Evolutionary conservation across 495 filamentous ascomycete species (phyloP), one percentile per base, ranked within the genome.

Genomic region (Collariella sp.): DNA sequence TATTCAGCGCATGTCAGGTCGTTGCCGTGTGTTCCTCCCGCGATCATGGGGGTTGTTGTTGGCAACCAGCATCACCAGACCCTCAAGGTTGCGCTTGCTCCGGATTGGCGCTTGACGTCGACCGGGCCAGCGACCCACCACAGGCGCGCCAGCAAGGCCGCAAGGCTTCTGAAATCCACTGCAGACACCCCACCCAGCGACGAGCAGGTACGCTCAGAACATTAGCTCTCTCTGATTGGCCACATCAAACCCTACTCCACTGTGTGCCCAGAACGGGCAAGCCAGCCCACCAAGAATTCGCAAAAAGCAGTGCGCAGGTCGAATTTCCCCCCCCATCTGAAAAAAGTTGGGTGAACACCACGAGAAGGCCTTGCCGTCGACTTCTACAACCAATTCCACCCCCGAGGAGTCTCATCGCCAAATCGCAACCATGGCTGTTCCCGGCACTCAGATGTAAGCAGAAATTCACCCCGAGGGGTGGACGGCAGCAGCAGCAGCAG

Each of bases 371-470:
- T 54, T 52, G 57, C 50, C 48, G 26, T 57, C 61, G 66, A 65
- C 57, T 56, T 60, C 56, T 62, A 39, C 54, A 51, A 60, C 61
- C 26, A 56, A 63, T 59, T 58, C 54, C 57, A 61, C 46, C 55
- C 52, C 54, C 45, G 55, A 54, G 55, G 45, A 57, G 31, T 36
- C 56, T 58, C 54, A 66, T 50, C 56, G 63, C 64, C 63, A 61
- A 63, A 67, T 55, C 63, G 72, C 69, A 74, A 76, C 48, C 62
- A 77, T 77, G 75, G 72, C 75, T 66, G 66, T 66, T 63, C 70
- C 72, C 54, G 74, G 75, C 57, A 66, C 74, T 63, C 75, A 77
- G 62, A 77, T 77, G 79, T 83, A 66, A 79, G 79, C 75, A 43
- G 33, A n/a, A 59, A 22, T 57, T 22, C 35, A 23, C 24, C 42